Base-by-base conservation (phyloP, 345 rosid genomes). In the Boechera retrofracta region DNA sequence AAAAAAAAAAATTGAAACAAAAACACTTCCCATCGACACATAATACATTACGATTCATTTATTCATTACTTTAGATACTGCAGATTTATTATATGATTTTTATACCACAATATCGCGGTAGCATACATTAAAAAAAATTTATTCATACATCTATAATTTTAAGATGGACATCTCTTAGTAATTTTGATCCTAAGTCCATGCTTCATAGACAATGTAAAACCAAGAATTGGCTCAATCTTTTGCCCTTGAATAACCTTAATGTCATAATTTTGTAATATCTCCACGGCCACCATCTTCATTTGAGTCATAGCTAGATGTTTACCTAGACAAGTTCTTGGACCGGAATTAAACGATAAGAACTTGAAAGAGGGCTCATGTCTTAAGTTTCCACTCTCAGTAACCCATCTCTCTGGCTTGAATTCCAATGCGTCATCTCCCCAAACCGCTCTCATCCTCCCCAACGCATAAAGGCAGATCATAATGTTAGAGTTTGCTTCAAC, bases 371-470 rank as follows among this genome's bases (percentile, higher is more conserved):
- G 38, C 21, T 42, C 26, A 7, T 64, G 53, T 44, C 11, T 64
- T 10, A 64, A 41, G 6, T 16, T 12, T 64, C 68, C 54, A 0
- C 4, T 39, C 13, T 59, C 56, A 4, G 55, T 44, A 57, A 71
- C 9, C 74, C 74, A 71, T 71, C 35, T 62, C 29, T 62, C 51
- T 5, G 67, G 67, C 8, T 26, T 62, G 21, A 62, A 62, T 11
- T 62, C 61, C 10, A 13, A 12, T 5, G 61, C 61, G 13, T 56
- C 38, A 3, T 56, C 61, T 56, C 61, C 61, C 67, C 67, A 62
- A 5, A 41, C 51, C 2, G 67, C 10, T 62, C 3, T 62, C 67
- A 62, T 62, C 49, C 67, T 62, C 29, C 67, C 67, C 33, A 62
- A 38, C 10, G 67, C 67, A 38, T 62, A 63, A 6, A 42, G 5